Evolutionary conservation across 805 yeast genomes (phyloP).

Genomic region (Pichia thaimueangensis): DNA sequence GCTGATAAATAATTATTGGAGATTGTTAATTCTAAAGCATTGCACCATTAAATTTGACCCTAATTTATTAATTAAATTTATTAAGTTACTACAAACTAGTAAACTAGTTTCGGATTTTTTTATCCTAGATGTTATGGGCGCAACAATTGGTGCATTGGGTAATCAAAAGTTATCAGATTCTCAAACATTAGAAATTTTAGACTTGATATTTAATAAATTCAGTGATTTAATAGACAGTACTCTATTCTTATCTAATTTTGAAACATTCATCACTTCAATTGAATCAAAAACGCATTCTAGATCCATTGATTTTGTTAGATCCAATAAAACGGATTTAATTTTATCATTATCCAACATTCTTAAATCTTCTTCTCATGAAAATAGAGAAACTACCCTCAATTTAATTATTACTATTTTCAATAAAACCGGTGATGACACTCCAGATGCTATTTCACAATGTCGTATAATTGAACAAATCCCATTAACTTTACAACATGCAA

Average conservation of each 20-base stretch:
- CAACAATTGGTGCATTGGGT: conserved; percentile 31
- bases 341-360: conserved; percentile 32
- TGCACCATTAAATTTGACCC: conserved; percentile 28
- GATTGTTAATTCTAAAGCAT: conserved; percentile 36
- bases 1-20: conserved; percentile 44
- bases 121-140: conserved; percentile 37
- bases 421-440: conserved; percentile 22
- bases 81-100: conserved; percentile 11
- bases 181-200: conserved; percentile 14
- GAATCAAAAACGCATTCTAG: background rate
- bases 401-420: conserved; percentile 38
- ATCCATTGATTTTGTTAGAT: conserved; percentile 8
- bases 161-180: conserved; percentile 19
- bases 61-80: conserved; percentile 19
- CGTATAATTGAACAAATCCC: conserved; percentile 67
- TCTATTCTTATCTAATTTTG: conserved; percentile 33
- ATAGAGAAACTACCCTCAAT: conserved; percentile 40
- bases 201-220: conserved; percentile 22
- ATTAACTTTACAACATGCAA: conserved; percentile 55
- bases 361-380: conserved; percentile 41
- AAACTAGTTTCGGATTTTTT: conserved; percentile 22
- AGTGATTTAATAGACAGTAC: conserved; percentile 27
- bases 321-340: conserved; percentile 17
- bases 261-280: conserved; percentile 19
- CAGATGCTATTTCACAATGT: conserved; percentile 34